Evolutionary conservation across 2,329 filamentous ascomycete species (phyloP).

Genomic region (Arthrobotrys sinensis): DNA sequence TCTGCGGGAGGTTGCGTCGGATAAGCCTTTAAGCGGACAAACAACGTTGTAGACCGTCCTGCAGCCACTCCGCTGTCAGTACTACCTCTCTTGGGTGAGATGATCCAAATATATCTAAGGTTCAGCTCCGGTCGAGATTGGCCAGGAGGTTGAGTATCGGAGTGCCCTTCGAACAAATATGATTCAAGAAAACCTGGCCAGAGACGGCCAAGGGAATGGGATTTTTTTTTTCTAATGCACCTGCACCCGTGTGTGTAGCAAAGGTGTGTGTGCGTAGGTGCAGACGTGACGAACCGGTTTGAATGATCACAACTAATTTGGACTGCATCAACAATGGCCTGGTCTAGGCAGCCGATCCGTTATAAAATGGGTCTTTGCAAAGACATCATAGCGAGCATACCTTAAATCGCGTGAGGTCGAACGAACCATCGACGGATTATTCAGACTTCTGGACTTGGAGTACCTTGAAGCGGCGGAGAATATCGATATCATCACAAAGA

Average conservation of each 20-base stretch:
- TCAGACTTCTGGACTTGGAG: neutral
- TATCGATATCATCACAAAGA: constrained; percentile 10
- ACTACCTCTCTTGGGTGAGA: constrained; percentile 52
- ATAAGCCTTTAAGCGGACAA: constrained; percentile 60
- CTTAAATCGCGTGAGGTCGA: constrained; percentile 26
- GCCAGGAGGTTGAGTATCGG: constrained; percentile 5
- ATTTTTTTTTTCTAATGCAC: constrained; percentile 1
- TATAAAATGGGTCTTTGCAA: constrained; percentile 44
- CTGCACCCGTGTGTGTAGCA: neutral
- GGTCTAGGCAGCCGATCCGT: constrained; percentile 53
- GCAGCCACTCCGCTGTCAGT: constrained; percentile 62
- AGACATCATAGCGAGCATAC: constrained; percentile 4
- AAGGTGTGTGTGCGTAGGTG: constrained; percentile 22
- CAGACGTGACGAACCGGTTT: constrained; percentile 19
- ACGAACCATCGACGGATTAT: neutral
- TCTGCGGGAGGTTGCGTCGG: constrained; percentile 55
- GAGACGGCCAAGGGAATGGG: neutral
- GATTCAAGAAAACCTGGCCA: constrained; percentile 3
- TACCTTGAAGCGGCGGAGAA: constrained; percentile 38
- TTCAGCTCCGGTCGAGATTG: constrained; percentile 37
- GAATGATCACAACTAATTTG: constrained; percentile 31
- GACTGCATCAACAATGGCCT: constrained; percentile 26
- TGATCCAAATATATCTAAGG: constrained; percentile 52
- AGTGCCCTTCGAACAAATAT: constrained; percentile 5
- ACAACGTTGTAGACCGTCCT: constrained; percentile 56